phyloP scores from a whole-genome alignment of 2,329 filamentous ascomycete species.

The Xylaria multiplex region DNA sequence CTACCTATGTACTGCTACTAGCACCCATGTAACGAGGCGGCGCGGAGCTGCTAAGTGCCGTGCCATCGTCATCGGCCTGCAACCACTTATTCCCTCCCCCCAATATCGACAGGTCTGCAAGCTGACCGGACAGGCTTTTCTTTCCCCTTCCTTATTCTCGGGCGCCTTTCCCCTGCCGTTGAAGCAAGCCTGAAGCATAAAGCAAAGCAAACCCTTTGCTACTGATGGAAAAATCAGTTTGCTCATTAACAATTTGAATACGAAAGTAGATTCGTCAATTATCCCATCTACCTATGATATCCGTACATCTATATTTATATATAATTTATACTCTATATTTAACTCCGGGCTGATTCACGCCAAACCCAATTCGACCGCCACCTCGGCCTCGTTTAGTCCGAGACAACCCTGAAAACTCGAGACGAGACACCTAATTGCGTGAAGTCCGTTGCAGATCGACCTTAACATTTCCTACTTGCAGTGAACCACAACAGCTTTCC shows the following conservation, averaged over 20 bases:
- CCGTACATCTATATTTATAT: neutral
- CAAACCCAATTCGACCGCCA: slow-evolving; percentile 23
- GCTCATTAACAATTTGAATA: neutral
- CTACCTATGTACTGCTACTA: neutral
- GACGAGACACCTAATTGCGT: slow-evolving; percentile 13
- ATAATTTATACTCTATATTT: neutral
- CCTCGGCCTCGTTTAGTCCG: slow-evolving; percentile 35
- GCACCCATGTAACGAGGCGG: slow-evolving; percentile 2
- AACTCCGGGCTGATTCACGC: slow-evolving; percentile 19
- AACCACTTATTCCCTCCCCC: neutral
- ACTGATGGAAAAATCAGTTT: neutral
- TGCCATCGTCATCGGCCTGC: slow-evolving; percentile 27
- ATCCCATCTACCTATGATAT: neutral
- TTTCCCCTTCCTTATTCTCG: neutral
- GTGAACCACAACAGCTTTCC: slow-evolving; percentile 17
- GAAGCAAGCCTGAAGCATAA: neutral
- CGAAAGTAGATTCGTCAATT: neutral
- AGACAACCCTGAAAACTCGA: slow-evolving; percentile 13
- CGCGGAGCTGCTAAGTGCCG: slow-evolving; percentile 21
- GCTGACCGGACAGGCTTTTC: neutral
- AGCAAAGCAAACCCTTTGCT: neutral
- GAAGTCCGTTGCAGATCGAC: slow-evolving; percentile 11
- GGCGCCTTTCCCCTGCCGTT: neutral
- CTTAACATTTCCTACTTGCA: slow-evolving; percentile 4
- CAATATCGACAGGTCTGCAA: neutral